Evolutionary conservation across 106 monocot species (phyloP), one percentile per base, ranked within the genome.

Genomic region (Acanthochlamys bracteata): DNA sequence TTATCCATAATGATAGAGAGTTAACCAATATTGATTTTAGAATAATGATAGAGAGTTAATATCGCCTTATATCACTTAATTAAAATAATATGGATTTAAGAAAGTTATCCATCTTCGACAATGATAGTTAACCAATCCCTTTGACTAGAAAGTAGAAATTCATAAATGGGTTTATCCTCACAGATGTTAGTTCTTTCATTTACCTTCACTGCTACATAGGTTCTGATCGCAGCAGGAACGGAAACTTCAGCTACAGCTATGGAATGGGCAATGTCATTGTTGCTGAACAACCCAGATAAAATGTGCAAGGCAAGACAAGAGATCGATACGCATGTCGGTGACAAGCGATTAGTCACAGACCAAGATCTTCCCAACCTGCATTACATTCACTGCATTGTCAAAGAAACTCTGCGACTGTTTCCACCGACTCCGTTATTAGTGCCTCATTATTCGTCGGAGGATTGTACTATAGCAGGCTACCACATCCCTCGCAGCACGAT

Each of bases 371-470:
- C 42, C 10, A 63, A 63, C 3, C 63, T 63, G 11, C 20, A 20
- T 8, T 63, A 45, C 42, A 41, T 63, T 42, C 43, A 63, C 23
- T 11, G 23, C 21, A 45, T 63, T 11, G 45, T 63, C 63, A 69
- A 24, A 0, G 79, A 79, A 60, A 71, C 74, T 2, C 75, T 84
- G 7, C 65, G 84, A 7, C 52, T 84, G 9, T 80, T 76, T 47
- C 84, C 84, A 0, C 65, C 43, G 0, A 69, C 20, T 0, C 79
- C 84, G 4, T 75, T 75, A 21, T 69, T 84, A 4, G 7, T 80
- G 10, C 79, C 84, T 8, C 84, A 80, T 6, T 73, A 73, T 56
- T 69, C 79, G 10, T 42, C 66, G 14, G 17, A 73, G 13, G 80
- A 80, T 13, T 76, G 75, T 20, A 12, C 4, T 20, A 10, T 79